These are phyloP conservation scores for Laburnicola sp. DNA, from an alignment of 2,329 filamentous ascomycete genomes.

Conservation along the genomic window DNA sequence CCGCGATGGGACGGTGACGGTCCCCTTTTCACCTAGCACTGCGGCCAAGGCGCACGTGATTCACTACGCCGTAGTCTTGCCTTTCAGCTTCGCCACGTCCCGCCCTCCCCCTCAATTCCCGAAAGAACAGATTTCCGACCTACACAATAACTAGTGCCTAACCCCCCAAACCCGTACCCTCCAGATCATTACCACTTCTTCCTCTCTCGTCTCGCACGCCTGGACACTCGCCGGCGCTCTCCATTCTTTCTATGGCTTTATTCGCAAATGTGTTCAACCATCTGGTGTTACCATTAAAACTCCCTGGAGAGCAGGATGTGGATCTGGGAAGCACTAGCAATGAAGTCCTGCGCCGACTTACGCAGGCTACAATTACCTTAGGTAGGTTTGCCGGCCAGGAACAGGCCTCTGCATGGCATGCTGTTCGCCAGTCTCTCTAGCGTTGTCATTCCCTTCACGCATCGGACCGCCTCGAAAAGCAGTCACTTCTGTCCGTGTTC, in stretches of 20 bases:
- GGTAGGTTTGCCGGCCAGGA: conserved; percentile 14
- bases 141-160: too few species aligned
- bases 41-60: too few species aligned
- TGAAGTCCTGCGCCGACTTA: conserved; percentile 30
- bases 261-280: conserved; percentile 38
- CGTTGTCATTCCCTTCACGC: conserved; percentile 13
- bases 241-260: conserved; percentile 18
- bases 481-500: conserved; percentile 12
- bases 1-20: too few species aligned
- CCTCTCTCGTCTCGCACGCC: too few species aligned
- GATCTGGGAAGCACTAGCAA: conserved; percentile 23
- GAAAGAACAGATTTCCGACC: too few species aligned
- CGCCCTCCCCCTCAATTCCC: too few species aligned
- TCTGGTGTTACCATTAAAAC: conserved; percentile 37
- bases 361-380: conserved; percentile 22
- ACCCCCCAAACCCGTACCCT: too few species aligned
- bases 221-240: too few species aligned
- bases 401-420: conserved; percentile 15
- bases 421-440: conserved; percentile 15
- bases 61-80: too few species aligned
- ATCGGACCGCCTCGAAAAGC: conserved; percentile 13
- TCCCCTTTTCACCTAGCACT: too few species aligned
- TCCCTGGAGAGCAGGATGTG: conserved; percentile 37
- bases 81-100: too few species aligned
- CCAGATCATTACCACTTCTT: too few species aligned